These are phyloP conservation scores for Catunica adiposa DNA, from an alignment of 2,329 filamentous ascomycete genomes.

Conservation along the genomic window DNA sequence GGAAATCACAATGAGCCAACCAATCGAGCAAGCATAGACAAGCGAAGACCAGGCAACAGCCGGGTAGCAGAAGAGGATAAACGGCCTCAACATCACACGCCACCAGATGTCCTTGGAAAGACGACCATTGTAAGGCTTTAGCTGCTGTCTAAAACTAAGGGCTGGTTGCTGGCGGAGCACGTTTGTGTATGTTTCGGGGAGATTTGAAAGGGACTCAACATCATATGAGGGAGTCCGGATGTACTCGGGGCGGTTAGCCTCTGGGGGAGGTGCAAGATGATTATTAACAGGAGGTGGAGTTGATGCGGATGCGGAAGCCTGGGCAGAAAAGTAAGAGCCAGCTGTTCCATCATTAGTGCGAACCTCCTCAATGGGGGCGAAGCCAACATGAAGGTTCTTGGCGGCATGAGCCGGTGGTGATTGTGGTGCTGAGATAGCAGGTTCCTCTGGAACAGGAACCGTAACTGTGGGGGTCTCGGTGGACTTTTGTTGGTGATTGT, in stretches of 20 bases:
- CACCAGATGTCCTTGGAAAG: slow-evolving; percentile 65
- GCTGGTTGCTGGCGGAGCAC: slow-evolving; percentile 49
- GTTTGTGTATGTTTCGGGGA: slow-evolving; percentile 46
- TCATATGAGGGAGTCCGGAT: slow-evolving; percentile 12
- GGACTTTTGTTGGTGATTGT: neutral
- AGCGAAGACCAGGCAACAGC: slow-evolving; percentile 75
- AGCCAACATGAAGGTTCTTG: slow-evolving; percentile 21
- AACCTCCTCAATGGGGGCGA: slow-evolving; percentile 16
- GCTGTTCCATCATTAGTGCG: neutral
- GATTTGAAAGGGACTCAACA: slow-evolving; percentile 7
- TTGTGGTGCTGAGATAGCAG: neutral
- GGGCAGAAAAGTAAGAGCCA: neutral
- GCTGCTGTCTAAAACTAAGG: slow-evolving; percentile 55
- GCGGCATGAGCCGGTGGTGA: slow-evolving; percentile 16
- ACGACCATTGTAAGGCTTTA: slow-evolving; percentile 63
- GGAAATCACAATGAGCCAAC: slow-evolving; percentile 83
- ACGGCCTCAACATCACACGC: slow-evolving; percentile 60
- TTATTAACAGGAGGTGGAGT: neutral
- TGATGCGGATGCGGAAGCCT: neutral
- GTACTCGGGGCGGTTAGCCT: slow-evolving; percentile 3
- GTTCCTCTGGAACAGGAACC: neutral
- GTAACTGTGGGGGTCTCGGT: slow-evolving; percentile 1
- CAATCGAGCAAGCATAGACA: slow-evolving; percentile 74
- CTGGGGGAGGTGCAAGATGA: neutral
- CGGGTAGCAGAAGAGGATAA: slow-evolving; percentile 76